Evolutionary conservation across 371 early-diverging fungal species (phyloP), one percentile per base, ranked within the genome.

Genomic region (Mucor sp.): DNA sequence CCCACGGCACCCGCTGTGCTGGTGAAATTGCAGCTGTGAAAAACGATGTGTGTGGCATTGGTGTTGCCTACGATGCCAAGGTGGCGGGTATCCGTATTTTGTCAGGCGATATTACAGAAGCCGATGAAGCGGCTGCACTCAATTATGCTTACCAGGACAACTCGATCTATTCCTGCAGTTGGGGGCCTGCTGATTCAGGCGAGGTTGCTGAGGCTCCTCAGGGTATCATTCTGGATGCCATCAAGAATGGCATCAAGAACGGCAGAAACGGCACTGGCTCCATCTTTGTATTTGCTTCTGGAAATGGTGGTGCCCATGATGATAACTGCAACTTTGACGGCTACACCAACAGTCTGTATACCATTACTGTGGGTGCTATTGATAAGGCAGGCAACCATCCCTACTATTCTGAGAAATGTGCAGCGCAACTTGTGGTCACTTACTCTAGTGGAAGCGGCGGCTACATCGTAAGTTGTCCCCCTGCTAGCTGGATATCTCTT

Each of bases 321-420:
- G 97, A 97, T 73, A 96, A 97, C 76, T 97, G 97, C 83, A 97
- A 97, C 74, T 95, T 89, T 83, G 97, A 98, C 72, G 98, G 98
- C 12, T 98, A 97, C 75, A 94, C 97, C 9, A 98, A 97, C 79
- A 91, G 93, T 68, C 89, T 95, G 19, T 98, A 93, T 75, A 95
- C 97, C 0, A 89, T 98, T 58, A 94, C 97, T 0, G 93, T 98
- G 11, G 94, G 94, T 11, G 96, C 98, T 17, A 85, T 97, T 61
- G 92, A 93, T 65, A 84, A 89, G 27, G 33, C 77, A 9, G 91
- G 94, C 56, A 64, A 84, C 5, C 93, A 93, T 67, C 97, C 98
- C 4, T 75, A 71, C 27, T 97, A 97, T 72, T 89, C 94, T 12
- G 98, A 97, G 76, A 71, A 74, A 25, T 97, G 98, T 74, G 84